Conservation (phyloP, 2,329 filamentous ascomycete genomes). For the Aspergillaceae sp. region DNA sequence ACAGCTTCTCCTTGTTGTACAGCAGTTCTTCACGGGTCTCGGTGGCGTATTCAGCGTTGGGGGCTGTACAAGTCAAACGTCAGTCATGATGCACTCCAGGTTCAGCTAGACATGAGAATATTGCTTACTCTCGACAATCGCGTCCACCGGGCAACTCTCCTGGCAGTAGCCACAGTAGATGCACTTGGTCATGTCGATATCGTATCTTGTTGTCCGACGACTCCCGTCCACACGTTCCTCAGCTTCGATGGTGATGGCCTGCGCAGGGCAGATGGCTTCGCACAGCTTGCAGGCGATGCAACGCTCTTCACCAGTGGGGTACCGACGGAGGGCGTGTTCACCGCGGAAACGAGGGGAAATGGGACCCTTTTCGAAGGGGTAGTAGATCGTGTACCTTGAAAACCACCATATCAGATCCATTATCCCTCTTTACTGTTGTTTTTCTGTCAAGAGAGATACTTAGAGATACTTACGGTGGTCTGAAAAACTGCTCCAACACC, state of each 20-base stretch:
- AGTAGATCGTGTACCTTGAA: constrained; percentile 88
- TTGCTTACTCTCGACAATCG: constrained; percentile 64
- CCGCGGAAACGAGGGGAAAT: constrained; percentile 97
- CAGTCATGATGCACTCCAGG: constrained; percentile 7
- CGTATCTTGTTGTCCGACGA: constrained; percentile 90
- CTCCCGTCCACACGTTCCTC: constrained; percentile 96
- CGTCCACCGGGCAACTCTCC: constrained; percentile 96
- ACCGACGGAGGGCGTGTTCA: constrained; percentile 91
- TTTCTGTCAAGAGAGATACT: neutral
- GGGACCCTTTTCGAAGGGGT: constrained; percentile 97
- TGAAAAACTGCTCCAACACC: constrained; percentile 93
- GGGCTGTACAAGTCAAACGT: constrained; percentile 35
- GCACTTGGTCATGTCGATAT: constrained; percentile 99
- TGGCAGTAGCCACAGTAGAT: constrained; percentile 99
- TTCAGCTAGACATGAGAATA: neutral
- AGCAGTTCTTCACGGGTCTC: constrained; percentile 84
- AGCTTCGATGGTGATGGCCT: constrained; percentile 98
- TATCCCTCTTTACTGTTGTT: neutral
- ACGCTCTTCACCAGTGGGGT: constrained; percentile 94
- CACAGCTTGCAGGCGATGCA: constrained; percentile 99
- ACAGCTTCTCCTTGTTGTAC: constrained; percentile 95
- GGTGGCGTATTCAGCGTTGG: constrained; percentile 66
- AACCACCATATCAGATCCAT: neutral
- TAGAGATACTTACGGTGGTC: constrained; percentile 71
- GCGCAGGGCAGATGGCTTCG: constrained; percentile 94